Conservation (phyloP, 2,329 filamentous ascomycete genomes). For the Teratosphaeriaceae sp. region DNA sequence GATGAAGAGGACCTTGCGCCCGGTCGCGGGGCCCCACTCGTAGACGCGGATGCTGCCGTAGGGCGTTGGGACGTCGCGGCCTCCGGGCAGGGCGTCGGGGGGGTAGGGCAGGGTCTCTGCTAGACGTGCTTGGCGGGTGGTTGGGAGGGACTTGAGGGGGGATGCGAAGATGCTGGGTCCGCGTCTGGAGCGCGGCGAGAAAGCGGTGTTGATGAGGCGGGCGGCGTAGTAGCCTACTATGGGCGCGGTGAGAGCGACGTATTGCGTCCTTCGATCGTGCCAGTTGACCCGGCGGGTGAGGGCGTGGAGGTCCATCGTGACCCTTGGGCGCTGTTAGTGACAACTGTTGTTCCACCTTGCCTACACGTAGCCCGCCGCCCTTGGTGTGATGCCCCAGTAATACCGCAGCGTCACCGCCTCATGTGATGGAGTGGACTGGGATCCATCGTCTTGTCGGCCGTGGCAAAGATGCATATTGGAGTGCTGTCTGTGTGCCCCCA, state of each 20-base stretch:
- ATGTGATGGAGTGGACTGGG: no score
- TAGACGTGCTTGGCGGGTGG: constrained; percentile 9
- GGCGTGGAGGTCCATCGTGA: constrained; percentile 8
- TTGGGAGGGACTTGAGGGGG: constrained; percentile 7
- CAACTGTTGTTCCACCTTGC: no score
- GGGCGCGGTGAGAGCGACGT: constrained; percentile 17
- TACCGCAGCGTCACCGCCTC: no score
- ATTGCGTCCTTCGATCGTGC: constrained; percentile 13
- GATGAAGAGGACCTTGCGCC: constrained; percentile 65
- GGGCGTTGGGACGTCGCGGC: constrained; percentile 59
- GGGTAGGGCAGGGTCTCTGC: constrained; percentile 50
- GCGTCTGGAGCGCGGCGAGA: neutral
- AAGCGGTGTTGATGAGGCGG: neutral
- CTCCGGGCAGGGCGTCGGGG: constrained; percentile 61
- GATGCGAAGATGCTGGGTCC: constrained; percentile 6
- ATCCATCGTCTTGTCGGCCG: no score
- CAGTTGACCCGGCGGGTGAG: constrained; percentile 2
- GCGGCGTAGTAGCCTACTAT: constrained; percentile 10
- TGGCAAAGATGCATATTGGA: no score
- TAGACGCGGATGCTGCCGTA: constrained; percentile 69
- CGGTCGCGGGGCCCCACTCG: constrained; percentile 70
- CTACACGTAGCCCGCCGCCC: no score
- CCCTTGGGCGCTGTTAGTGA: no score
- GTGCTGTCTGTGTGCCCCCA: no score
- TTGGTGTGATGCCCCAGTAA: no score